Base-by-base conservation (phyloP, 768 basidiomycete species). In the Tulasnella sp. region DNA sequence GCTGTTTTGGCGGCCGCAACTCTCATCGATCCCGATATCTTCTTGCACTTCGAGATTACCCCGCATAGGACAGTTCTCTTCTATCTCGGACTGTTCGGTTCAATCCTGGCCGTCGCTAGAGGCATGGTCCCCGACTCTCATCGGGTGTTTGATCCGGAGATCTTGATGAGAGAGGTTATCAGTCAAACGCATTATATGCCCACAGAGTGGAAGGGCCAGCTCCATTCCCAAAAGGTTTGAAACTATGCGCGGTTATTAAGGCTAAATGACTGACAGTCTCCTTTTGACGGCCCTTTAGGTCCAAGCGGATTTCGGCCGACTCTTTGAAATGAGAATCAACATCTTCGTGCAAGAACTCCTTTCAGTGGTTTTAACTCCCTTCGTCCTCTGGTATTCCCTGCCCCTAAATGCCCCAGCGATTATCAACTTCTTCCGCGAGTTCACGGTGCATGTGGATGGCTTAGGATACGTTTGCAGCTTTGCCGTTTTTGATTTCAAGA, bases 381-480 rank as follows among this genome's bases (percentile, higher is more conserved):
- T 97, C 77, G 88, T 99, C 42, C 84, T 99, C 9, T 94, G 93
- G 89, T 90, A 90, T 80, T 93, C 96, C 5, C 85, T 99, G 2
- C 96, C 97, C 0, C 82, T 82, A 1, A 97, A 94, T 78, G 92
- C 96, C 1, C 90, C 92, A 8, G 90, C 89, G 0, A 91, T 98
- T 75, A 86, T 99, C 74, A 97, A 99, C 78, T 98, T 99, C 79
- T 98, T 99, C 86, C 88, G 96, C 37, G 96, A 98, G 80, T 99
- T 98, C 78, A 91, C 94, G 0, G 90, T 99, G 0, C 96, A 98
- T 79, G 90, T 99, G 26, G 95, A 98, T 73, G 94, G 95, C 0
- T 86, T 97, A 1, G 97, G 97, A 5, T 96, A 97, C 77, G 92
- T 99, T 22, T 98, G 97, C 78, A 95, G 92, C 71, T 99, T 98